Conservation (phyloP, 2,329 filamentous ascomycete species). For the Ambrosiella beaveri region DNA sequence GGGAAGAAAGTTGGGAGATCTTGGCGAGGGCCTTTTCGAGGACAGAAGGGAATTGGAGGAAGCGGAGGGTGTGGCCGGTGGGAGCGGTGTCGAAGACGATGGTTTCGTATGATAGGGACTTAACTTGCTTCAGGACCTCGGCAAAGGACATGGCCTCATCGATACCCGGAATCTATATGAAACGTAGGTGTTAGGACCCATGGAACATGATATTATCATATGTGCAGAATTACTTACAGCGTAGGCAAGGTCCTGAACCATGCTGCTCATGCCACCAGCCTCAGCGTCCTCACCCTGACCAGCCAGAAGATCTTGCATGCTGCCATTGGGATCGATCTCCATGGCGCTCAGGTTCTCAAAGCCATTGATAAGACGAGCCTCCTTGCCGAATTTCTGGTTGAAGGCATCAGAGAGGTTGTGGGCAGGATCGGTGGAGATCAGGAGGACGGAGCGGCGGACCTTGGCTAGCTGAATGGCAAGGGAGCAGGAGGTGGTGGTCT, state of each 20-base stretch:
- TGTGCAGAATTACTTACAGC: slow-evolving; percentile 40
- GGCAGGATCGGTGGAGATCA: slow-evolving; percentile 95
- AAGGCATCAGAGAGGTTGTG: slow-evolving; percentile 98
- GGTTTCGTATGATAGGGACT: slow-evolving; percentile 94
- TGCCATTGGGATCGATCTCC: slow-evolving; percentile 98
- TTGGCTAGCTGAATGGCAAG: slow-evolving; percentile 94
- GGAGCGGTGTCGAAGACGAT: slow-evolving; percentile 99
- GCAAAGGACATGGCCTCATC: slow-evolving; percentile 99
- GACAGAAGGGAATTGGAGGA: slow-evolving; percentile 94
- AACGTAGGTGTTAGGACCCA: neutral
- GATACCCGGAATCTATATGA: slow-evolving; percentile 73
- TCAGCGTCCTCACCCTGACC: slow-evolving; percentile 58
- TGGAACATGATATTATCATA: neutral
- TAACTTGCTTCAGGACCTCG: slow-evolving; percentile 97
- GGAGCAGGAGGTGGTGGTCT: slow-evolving; percentile 98
- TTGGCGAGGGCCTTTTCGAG: slow-evolving; percentile 98
- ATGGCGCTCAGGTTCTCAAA: slow-evolving; percentile 91
- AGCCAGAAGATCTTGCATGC: slow-evolving; percentile 84
- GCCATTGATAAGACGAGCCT: slow-evolving; percentile 79
- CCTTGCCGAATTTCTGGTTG: slow-evolving; percentile 98
- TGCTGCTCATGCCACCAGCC: slow-evolving; percentile 58
- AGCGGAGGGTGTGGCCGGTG: slow-evolving; percentile 92
- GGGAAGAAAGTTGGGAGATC: slow-evolving; percentile 77
- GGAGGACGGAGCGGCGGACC: slow-evolving; percentile 83
- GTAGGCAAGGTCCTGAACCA: slow-evolving; percentile 98